A percentile compares a stretch with the other conserved stretches of the same genome.
phyloP scores from a whole-genome alignment of 371 early-diverging fungal genomes.

The Smittium culicis region DNA sequence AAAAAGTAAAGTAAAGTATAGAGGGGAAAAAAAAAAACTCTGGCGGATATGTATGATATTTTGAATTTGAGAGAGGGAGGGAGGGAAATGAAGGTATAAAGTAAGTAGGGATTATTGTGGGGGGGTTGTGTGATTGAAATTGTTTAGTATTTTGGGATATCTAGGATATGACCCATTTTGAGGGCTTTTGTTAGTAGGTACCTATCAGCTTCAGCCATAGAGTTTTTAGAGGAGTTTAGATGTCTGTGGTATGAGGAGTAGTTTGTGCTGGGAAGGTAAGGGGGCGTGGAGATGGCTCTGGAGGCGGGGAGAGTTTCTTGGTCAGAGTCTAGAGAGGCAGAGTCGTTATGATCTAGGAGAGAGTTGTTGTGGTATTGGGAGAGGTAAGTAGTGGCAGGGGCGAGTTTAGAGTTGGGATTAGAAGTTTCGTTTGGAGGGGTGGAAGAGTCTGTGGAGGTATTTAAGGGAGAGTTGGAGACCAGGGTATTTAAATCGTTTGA shows the following conservation, averaged over 20 bases:
- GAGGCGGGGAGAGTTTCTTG: background rate
- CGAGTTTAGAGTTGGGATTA: background rate
- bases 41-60: too few species aligned
- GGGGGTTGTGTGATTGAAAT: background rate
- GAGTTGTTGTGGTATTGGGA: background rate
- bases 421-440: background rate
- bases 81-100: background rate
- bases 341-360: background rate
- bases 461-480: background rate
- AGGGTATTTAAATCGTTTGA: background rate
- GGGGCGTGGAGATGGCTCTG: background rate
- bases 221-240: conserved; percentile 10
- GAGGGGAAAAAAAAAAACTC: too few species aligned
- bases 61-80: background rate
- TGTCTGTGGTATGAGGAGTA: conserved; percentile 17
- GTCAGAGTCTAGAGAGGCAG: background rate
- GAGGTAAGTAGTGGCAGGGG: background rate
- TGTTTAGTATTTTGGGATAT: conserved; percentile 20
- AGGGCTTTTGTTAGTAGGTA: conserved; percentile 71
- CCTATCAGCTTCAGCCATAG: conserved; percentile 52
- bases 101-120: too few species aligned
- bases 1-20: too few species aligned
- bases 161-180: conserved; percentile 76
- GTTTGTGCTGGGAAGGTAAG: background rate
- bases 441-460: background rate